Percentiles rank a stretch among this genome's conserved stretches.
These are phyloP conservation scores for Tylopilus orsonianus DNA, from an alignment of 1,284 basidiomycete genomes.

Conservation along the genomic window DNA sequence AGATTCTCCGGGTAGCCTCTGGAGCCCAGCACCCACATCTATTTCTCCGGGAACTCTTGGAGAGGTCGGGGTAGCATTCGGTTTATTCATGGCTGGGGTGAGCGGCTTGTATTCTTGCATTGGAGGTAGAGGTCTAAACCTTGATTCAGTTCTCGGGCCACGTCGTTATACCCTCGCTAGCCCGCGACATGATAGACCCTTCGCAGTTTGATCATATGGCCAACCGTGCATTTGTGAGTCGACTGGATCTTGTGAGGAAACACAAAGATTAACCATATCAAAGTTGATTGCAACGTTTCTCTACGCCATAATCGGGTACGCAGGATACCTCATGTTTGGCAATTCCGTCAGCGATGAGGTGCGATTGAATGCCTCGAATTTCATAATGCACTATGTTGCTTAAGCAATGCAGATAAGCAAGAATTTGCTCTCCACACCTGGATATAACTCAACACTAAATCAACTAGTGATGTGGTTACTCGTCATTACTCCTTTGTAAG, in stretches of 20 bases:
- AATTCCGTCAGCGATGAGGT: slow-evolving; percentile 81
- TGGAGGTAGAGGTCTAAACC: neutral
- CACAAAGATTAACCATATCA: slow-evolving; percentile 5
- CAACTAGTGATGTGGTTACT: slow-evolving; percentile 85
- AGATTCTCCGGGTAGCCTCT: slow-evolving; percentile 81
- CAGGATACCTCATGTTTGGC: slow-evolving; percentile 94
- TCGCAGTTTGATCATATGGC: slow-evolving; percentile 82
- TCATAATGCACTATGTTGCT: neutral
- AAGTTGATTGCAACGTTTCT: slow-evolving; percentile 77
- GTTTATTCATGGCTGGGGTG: slow-evolving; percentile 94
- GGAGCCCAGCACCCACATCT: slow-evolving; percentile 73
- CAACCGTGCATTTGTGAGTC: slow-evolving; percentile 75
- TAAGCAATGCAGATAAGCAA: slow-evolving; percentile 67
- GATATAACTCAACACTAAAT: slow-evolving; percentile 77
- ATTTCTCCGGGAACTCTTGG: slow-evolving; percentile 53
- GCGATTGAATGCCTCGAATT: slow-evolving; percentile 20
- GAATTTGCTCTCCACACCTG: slow-evolving; percentile 75
- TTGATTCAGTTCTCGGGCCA: slow-evolving; percentile 80
- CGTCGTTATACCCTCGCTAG: slow-evolving; percentile 88
- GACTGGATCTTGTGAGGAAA: neutral
- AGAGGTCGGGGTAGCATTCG: slow-evolving; percentile 77
- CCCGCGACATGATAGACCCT: slow-evolving; percentile 88
- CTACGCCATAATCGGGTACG: slow-evolving; percentile 79
- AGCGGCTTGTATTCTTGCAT: slow-evolving; percentile 27
- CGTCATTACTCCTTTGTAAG: slow-evolving; percentile 80